Percentiles rank a stretch among this genome's conserved stretches.
Conservation (phyloP, 495 filamentous ascomycete species). For the Trichoderma parareesei region DNA sequence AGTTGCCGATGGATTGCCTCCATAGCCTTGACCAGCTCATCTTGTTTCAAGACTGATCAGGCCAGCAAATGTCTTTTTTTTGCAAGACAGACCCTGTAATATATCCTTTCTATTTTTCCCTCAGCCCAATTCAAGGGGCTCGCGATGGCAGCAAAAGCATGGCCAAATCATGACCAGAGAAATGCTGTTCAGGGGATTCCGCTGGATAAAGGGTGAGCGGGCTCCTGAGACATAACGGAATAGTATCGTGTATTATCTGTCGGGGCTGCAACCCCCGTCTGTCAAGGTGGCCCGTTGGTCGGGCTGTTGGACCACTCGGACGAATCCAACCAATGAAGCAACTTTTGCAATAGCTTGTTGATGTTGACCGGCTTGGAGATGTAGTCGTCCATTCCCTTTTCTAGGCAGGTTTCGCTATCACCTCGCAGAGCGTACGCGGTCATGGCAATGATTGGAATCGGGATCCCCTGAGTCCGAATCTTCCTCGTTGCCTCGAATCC, state of each 20-base stretch:
- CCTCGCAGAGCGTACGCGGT: slow-evolving; percentile 57
- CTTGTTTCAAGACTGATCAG: background rate
- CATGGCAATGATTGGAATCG: slow-evolving; percentile 54
- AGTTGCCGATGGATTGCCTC: background rate
- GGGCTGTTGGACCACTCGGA: background rate
- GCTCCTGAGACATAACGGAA: too few relatives aligned
- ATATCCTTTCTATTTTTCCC: background rate
- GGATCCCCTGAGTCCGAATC: slow-evolving; percentile 46
- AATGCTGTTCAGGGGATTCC: too few relatives aligned
- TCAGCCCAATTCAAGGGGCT: background rate
- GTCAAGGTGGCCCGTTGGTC: background rate
- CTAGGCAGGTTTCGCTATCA: slow-evolving; percentile 48
- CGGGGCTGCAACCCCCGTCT: background rate
- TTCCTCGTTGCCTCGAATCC: slow-evolving; percentile 49
- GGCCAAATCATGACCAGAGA: background rate
- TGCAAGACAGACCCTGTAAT: background rate
- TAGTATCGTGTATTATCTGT: background rate
- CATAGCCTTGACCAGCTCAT: background rate
- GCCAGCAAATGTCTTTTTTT: background rate
- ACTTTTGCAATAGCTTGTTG: slow-evolving; percentile 27
- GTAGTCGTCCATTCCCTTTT: slow-evolving; percentile 56
- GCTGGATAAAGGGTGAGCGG: too few relatives aligned
- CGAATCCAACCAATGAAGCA: slow-evolving; percentile 37
- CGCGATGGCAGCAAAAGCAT: background rate
- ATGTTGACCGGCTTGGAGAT: slow-evolving; percentile 53